Evolutionary conservation across 805 yeast species (phyloP).

Genomic region (Kodamaea neixiangensis): DNA sequence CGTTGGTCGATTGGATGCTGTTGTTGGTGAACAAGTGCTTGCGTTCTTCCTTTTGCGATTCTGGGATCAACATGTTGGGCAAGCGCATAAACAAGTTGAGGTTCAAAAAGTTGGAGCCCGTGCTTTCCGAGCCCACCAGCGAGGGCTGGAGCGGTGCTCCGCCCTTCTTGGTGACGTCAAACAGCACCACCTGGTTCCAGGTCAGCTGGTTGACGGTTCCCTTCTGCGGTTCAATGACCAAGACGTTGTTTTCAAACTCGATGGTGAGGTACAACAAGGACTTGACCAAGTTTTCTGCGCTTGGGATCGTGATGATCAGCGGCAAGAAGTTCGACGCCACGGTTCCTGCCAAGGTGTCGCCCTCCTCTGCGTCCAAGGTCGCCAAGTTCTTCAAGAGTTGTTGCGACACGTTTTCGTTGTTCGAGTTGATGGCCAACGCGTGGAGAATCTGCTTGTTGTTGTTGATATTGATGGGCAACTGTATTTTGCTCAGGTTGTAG

Average conservation of each 20-base stretch:
- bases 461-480: constrained; percentile 69
- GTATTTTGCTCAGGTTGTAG: constrained; percentile 66
- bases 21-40: constrained; percentile 34
- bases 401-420: constrained; percentile 28
- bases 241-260: constrained; percentile 93
- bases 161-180: constrained; percentile 65
- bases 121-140: constrained; percentile 13
- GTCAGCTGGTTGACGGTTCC: constrained; percentile 78
- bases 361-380: constrained; percentile 12
- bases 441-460: constrained; percentile 63
- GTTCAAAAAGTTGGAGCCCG: constrained; percentile 56
- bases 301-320: constrained; percentile 55
- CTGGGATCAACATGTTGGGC: constrained; percentile 61
- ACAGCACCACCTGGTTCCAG: constrained; percentile 87
- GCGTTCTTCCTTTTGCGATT: constrained; percentile 31
- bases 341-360: constrained; percentile 30
- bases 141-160: constrained; percentile 14
- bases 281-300: constrained; percentile 51
- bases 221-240: constrained; percentile 80
- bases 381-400: constrained; percentile 17
- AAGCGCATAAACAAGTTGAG: constrained; percentile 79
- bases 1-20: constrained; percentile 11
- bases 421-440: constrained; percentile 61
- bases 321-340: constrained; percentile 48
- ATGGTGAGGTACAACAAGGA: constrained; percentile 81